phyloP scores from a whole-genome alignment of 106 monocot species.

The Dendrobium huoshanense region DNA sequence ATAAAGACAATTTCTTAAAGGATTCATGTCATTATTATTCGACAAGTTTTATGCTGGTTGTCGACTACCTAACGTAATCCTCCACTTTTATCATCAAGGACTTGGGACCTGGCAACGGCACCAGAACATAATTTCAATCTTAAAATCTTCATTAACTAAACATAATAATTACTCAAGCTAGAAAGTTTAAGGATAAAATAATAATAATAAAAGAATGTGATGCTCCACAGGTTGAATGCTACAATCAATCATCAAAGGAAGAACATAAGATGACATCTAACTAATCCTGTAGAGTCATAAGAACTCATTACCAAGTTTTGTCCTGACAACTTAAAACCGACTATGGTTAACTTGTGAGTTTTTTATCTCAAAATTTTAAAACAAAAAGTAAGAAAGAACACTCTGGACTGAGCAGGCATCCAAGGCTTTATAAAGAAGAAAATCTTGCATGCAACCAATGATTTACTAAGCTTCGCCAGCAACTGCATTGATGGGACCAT shows the following conservation, averaged over 20 bases:
- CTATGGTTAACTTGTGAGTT: neutral
- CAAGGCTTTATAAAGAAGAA: neutral
- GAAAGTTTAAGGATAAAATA: neutral
- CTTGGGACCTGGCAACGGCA: no score
- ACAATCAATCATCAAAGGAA: neutral
- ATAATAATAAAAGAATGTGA: conserved; percentile 1
- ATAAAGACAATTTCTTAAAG: no score
- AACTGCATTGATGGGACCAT: neutral
- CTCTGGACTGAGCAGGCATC: neutral
- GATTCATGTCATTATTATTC: no score
- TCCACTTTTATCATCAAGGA: no score
- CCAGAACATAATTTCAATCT: neutral
- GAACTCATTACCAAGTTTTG: neutral
- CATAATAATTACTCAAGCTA: neutral
- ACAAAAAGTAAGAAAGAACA: neutral
- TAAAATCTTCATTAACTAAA: neutral
- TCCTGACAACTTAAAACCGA: neutral
- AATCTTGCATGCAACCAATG: neutral
- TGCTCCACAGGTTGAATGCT: neutral
- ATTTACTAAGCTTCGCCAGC: neutral
- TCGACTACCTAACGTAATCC: no score
- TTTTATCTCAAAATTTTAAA: neutral
- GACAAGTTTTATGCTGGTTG: no score
- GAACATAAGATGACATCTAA: neutral
- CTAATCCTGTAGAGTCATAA: neutral